A percentile compares a stretch with the other conserved stretches of the same genome.
Conservation (phyloP, 306 rosid genomes). For the Leucaena leucocephala region DNA sequence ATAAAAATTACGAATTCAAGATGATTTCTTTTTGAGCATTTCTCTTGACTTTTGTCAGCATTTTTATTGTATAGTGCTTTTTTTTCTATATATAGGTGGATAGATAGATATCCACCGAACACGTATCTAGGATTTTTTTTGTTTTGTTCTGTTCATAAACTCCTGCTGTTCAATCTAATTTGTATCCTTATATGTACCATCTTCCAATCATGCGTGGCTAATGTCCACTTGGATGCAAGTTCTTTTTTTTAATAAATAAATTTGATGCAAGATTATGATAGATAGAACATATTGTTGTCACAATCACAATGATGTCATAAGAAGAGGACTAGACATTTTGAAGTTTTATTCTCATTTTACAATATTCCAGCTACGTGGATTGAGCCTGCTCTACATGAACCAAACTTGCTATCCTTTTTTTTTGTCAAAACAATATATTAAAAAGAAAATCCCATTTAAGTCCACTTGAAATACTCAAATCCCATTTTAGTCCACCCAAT, state of each 20-base stretch:
- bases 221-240: too few species aligned
- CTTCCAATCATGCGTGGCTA: neutral
- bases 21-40: neutral
- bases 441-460: too few species aligned
- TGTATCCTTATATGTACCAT: neutral
- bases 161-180: neutral
- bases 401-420: neutral
- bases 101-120: neutral
- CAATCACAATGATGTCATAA: neutral
- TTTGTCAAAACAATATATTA: too few species aligned
- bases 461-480: too few species aligned
- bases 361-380: neutral
- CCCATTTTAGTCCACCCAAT: too few species aligned
- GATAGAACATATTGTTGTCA: neutral
- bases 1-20: neutral
- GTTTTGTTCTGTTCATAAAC: neutral
- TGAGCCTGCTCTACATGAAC: neutral
- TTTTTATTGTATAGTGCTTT: neutral
- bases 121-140: neutral
- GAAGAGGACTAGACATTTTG: neutral
- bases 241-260: too few species aligned
- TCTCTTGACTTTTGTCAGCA: neutral
- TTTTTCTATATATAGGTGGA: neutral
- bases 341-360: neutral
- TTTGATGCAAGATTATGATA: neutral